A percentile compares a stretch with the other conserved stretches of the same genome.
Conservation (phyloP, 148 eudicot genomes). For the Rhododendron griersonianum region DNA sequence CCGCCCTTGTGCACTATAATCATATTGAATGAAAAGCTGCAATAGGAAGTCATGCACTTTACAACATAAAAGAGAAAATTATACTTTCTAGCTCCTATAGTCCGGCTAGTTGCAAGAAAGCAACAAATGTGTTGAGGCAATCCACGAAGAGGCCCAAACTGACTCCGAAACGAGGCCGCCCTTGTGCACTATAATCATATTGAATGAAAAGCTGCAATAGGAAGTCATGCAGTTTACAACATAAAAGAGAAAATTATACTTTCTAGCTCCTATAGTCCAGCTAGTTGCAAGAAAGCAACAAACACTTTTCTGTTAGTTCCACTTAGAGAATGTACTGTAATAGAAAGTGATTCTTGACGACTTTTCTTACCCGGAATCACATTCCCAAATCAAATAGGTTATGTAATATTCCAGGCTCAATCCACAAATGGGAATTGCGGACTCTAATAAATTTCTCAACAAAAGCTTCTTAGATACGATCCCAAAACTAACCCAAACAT, state of each 20-base stretch:
- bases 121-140: constrained; percentile 58
- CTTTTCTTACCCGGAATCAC: background rate
- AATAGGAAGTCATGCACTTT: constrained; percentile 1
- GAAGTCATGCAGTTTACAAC: background rate
- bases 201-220: constrained; percentile 63
- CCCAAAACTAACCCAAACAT: too few relatives aligned
- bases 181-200: constrained; percentile 77
- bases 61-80: background rate
- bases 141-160: constrained; percentile 90
- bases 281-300: background rate
- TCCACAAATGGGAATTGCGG: background rate
- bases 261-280: background rate
- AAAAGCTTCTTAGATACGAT: too few relatives aligned
- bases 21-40: constrained; percentile 79
- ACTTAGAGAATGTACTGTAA: background rate
- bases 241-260: background rate
- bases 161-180: constrained; percentile 82
- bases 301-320: background rate
- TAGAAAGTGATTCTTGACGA: background rate
- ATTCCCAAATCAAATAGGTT: background rate
- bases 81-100: background rate
- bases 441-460: background rate
- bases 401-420: background rate
- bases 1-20: constrained; percentile 73
- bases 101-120: background rate